Evolutionary conservation across 148 eudicot species (phyloP).

Genomic region (Selenicereus undatus): DNA sequence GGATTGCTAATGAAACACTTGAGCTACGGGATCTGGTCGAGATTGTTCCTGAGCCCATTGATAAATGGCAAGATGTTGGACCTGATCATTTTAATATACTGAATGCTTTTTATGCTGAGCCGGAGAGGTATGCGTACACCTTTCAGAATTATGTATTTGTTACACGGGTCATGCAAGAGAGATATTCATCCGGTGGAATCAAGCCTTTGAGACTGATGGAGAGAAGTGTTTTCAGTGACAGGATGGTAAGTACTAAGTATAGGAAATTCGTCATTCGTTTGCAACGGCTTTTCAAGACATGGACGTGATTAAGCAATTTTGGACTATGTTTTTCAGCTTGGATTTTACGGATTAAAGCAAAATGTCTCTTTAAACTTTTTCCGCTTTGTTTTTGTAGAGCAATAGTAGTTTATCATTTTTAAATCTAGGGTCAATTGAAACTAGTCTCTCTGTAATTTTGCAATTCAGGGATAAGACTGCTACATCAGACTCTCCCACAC

Average conservation of each 20-base stretch:
- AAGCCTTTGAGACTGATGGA: conserved; percentile 95
- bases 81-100: conserved; percentile 85
- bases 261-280: not conserved
- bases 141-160: conserved; percentile 97
- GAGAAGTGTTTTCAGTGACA: conserved; percentile 92
- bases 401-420: no score
- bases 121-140: conserved; percentile 88
- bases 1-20: conserved; percentile 90
- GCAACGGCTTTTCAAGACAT: not conserved
- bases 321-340: not conserved
- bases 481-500: no score
- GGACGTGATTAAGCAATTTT: not conserved
- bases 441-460: no score
- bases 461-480: no score
- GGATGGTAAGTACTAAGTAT: conserved; percentile 79
- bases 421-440: no score
- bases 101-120: conserved; percentile 91
- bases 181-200: conserved; percentile 77
- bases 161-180: conserved; percentile 94
- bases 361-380: no score
- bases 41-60: conserved; percentile 89
- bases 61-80: conserved; percentile 94
- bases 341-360: no score
- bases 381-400: no score
- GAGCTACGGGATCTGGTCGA: conserved; percentile 91